Evolutionary conservation across 306 rosid species (phyloP).

Genomic region (Ochetophila trinervis): DNA sequence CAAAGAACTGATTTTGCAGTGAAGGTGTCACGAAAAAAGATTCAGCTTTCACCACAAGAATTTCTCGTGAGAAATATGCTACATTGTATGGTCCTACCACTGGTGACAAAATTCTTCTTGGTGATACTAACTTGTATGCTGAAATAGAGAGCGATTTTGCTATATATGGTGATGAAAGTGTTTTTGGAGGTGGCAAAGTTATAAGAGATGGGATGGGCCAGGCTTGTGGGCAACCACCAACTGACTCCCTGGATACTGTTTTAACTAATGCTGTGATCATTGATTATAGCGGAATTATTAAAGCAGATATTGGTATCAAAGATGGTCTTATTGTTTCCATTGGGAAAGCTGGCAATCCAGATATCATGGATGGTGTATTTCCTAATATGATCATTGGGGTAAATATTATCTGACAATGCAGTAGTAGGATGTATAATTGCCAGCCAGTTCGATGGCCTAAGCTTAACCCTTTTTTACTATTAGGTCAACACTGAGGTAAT

Average conservation of each 20-base stretch:
- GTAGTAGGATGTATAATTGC: constrained; percentile 7
- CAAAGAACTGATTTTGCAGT: constrained; percentile 52
- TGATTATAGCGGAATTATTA: constrained; percentile 80
- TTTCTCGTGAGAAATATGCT: constrained; percentile 70
- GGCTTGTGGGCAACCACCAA: constrained; percentile 46
- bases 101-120: constrained; percentile 90
- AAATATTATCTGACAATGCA: constrained; percentile 32
- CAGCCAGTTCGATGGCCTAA: constrained; percentile 19
- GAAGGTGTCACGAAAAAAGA: constrained; percentile 69
- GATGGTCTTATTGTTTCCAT: constrained; percentile 47
- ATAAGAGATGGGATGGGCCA: constrained; percentile 97
- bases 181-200: constrained; percentile 96
- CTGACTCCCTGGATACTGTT: constrained; percentile 63
- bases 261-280: constrained; percentile 79
- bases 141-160: constrained; percentile 80
- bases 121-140: constrained; percentile 80
- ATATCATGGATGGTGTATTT: constrained; percentile 54
- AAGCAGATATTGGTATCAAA: constrained; percentile 89
- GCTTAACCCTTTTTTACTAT: constrained; percentile 18
- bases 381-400: constrained; percentile 63
- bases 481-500: constrained; percentile 93
- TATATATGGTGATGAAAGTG: constrained; percentile 81
- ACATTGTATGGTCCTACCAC: constrained; percentile 85
- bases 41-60: constrained; percentile 39
- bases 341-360: constrained; percentile 97